Base-by-base conservation (phyloP, 2,329 filamentous ascomycete species). In the Colletotrichum sansevieriae region DNA sequence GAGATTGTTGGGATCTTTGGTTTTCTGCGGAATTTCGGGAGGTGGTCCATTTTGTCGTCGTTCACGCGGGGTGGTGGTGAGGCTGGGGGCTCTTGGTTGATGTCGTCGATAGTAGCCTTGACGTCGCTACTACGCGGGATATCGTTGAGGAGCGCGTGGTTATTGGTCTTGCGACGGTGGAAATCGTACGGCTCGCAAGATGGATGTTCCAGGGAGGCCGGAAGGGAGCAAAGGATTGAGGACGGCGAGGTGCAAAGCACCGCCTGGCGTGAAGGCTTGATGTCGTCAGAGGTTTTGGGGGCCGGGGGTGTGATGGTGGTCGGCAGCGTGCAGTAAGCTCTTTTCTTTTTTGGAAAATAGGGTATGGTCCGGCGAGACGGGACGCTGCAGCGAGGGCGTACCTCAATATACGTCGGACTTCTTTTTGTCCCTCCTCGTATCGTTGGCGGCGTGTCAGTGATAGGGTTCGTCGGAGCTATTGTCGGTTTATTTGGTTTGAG, bases 1-100 rank as follows among this genome's bases (percentile, higher is more conserved):
- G 81, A 79, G 71, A 83, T 80, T 70, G 81, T 79, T 18, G 80
- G 81, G 15, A 78, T 80, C 76, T 82, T 83, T 47, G 80, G 80
- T 74, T 82, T 82, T 68, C 81, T 81, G 61, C 81, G 79, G 59
- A 83, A 78, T 72, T 80, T 78, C 57, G 81, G 77, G 64, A 83
- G 77, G 72, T 78, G 81, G 72, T 83, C 81, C 81, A 83, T 83
- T 70, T 63, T 71, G 65, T 29, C 29, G 29, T 29, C 29, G 29
- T 33, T 33, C n/a, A 37, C 33, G 52, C 22, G 39, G 54, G 49
- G 11, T 49, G 57, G 33, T 13, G 12, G 12, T 49, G 41, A n/a
- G 18, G 52, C 35, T 44, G 44, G 12, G 33, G 11, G 37, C 13
- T 5, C 37, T 39, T 39, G 39, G 44, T 20, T 15, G 41, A n/a